phyloP scores from a whole-genome alignment of 2,329 filamentous ascomycete species.

The Aspergillus piperis region DNA sequence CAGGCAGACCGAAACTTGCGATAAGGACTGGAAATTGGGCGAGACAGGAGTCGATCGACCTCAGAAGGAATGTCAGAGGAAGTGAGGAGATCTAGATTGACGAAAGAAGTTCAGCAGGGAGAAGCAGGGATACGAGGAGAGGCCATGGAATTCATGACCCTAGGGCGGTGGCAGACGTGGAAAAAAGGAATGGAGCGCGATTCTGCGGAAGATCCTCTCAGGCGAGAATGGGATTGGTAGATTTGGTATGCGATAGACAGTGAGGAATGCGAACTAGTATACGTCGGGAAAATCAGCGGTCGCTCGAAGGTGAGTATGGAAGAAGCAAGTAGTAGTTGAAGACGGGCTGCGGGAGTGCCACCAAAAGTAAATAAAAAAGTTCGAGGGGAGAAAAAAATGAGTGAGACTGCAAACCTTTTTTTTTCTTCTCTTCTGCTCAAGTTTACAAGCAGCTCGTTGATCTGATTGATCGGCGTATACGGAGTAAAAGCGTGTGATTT shows the following conservation, averaged over 20 bases:
- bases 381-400: constrained; percentile 1
- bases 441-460: constrained; percentile 6
- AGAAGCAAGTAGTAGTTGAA: background rate
- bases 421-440: constrained; percentile 1
- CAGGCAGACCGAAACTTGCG: constrained; percentile 11
- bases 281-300: constrained; percentile 9
- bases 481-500: constrained; percentile 12
- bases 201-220: constrained; percentile 18
- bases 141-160: constrained; percentile 21
- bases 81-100: constrained; percentile 2
- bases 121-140: constrained; percentile 17
- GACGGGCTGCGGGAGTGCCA: background rate
- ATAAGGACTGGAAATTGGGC: background rate
- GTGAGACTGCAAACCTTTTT: constrained; percentile 3
- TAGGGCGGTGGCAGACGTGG: constrained; percentile 19
- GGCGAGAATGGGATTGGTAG: constrained; percentile 18
- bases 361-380: background rate
- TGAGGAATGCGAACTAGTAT: constrained; percentile 24
- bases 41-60: constrained; percentile 6
- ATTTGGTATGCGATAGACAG: constrained; percentile 20
- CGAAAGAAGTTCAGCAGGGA: constrained; percentile 14
- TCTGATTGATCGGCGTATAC: constrained; percentile 18
- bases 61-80: constrained; percentile 2
- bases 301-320: background rate
- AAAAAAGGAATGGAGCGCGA: constrained; percentile 18